These are phyloP conservation scores for Ilex aquifolium DNA, from an alignment of 257 asterid genomes.

Conservation along the genomic window DNA sequence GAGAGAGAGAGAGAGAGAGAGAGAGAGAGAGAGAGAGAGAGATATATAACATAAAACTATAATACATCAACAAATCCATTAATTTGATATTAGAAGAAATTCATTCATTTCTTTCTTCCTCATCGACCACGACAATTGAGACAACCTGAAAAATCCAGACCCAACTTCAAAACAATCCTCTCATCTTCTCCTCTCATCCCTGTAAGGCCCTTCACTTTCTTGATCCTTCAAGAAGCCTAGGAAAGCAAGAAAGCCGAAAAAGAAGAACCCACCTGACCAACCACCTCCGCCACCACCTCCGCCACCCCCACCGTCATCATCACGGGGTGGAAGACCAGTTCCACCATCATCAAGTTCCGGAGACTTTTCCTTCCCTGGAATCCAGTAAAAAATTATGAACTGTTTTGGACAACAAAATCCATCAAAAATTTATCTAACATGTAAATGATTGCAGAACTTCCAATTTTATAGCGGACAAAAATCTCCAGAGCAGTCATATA, in stretches of 20 bases:
- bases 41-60: too few relatives aligned
- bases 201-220: constrained; percentile 54
- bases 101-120: too few relatives aligned
- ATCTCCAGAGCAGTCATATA: background rate
- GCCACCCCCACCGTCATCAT: constrained; percentile 83
- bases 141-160: too few relatives aligned
- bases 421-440: background rate
- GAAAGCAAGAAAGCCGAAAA: constrained; percentile 70
- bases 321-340: constrained; percentile 77
- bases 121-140: too few relatives aligned
- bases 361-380: constrained; percentile 75
- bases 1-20: too few relatives aligned
- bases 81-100: too few relatives aligned
- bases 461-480: background rate
- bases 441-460: background rate
- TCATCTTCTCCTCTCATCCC: constrained; percentile 43
- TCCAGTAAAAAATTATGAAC: constrained; percentile 3
- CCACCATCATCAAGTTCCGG: constrained; percentile 96
- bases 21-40: too few relatives aligned
- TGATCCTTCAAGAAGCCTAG: constrained; percentile 63
- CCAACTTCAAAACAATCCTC: background rate
- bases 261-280: constrained; percentile 85
- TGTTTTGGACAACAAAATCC: background rate
- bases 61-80: too few relatives aligned
- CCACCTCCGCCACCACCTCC: constrained; percentile 84